These are phyloP conservation scores for Solanum chilense DNA, from an alignment of 257 asterid species.

Conservation along the genomic window DNA sequence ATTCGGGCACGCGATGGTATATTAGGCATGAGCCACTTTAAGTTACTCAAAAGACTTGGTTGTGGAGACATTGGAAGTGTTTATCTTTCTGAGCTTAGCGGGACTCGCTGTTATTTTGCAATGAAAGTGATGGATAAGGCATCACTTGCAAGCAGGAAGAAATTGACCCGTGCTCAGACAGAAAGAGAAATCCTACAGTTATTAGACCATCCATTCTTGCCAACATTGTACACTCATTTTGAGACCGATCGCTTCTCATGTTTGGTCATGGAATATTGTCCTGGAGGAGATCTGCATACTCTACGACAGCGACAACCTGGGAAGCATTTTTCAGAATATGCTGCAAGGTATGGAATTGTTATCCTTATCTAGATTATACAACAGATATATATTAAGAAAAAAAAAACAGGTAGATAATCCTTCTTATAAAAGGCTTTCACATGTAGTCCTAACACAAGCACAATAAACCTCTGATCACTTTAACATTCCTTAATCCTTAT, in stretches of 20 bases:
- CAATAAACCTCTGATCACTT: not conserved
- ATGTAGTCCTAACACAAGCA: not conserved
- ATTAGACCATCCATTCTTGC: constrained; percentile 50
- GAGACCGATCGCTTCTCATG: constrained; percentile 43
- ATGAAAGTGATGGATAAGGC: constrained; percentile 56
- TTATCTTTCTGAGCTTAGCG: constrained; percentile 40
- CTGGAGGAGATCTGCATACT: constrained; percentile 50
- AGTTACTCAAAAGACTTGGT: constrained; percentile 38
- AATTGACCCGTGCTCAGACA: constrained; percentile 37
- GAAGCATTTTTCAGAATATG: constrained; percentile 48
- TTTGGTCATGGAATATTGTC: constrained; percentile 52
- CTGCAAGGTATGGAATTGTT: constrained; percentile 29
- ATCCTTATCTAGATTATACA: not conserved
- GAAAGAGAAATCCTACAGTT: constrained; percentile 47
- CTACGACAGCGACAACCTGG: constrained; percentile 44
- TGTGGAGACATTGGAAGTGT: constrained; percentile 51
- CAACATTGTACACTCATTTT: constrained; percentile 49
- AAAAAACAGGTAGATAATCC: not conserved
- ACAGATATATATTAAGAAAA: too few relatives aligned
- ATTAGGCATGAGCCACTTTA: constrained; percentile 43
- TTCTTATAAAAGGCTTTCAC: not conserved
- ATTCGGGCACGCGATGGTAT: constrained; percentile 31
- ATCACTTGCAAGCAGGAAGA: constrained; percentile 41
- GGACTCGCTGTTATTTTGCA: constrained; percentile 36
- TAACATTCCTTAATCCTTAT: not conserved